A percentile compares a stretch with the other conserved stretches of the same genome.
Evolutionary conservation across 2,329 filamentous ascomycete species (phyloP).

Genomic region (Colletotrichum magnum): DNA sequence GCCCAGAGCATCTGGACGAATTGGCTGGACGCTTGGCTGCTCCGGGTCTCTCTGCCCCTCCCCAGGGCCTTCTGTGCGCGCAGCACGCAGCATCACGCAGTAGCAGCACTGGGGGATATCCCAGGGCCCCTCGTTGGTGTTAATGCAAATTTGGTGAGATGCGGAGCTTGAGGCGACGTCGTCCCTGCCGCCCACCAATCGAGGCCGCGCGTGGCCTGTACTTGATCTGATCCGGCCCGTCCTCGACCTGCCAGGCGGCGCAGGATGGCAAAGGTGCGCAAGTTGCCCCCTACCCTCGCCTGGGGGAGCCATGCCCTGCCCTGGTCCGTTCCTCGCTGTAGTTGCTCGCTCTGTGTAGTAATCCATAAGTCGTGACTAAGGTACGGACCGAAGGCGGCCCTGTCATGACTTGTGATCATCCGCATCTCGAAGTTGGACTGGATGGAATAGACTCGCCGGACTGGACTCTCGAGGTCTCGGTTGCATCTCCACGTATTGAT

Average conservation of each 20-base stretch:
- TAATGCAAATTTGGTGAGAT: constrained; percentile 36
- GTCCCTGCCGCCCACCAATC: constrained; percentile 32
- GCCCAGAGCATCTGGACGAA: constrained; percentile 36
- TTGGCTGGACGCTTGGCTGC: constrained; percentile 25
- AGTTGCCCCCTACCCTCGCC: constrained; percentile 34
- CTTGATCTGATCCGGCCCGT: constrained; percentile 30
- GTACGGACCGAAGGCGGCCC: constrained; percentile 20
- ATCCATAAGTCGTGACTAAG: constrained; percentile 11
- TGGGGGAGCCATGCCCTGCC: constrained; percentile 27
- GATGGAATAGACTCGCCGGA: too few species aligned
- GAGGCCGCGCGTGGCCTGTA: constrained; percentile 13
- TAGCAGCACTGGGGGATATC: constrained; percentile 1
- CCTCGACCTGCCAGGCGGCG: constrained; percentile 29
- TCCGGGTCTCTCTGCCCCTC: constrained; percentile 23
- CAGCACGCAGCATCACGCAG: constrained; percentile 5
- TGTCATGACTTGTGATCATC: constrained; percentile 18
- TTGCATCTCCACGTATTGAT: too few species aligned
- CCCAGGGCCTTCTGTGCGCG: constrained; percentile 10
- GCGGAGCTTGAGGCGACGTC: constrained; percentile 36
- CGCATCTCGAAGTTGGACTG: too few species aligned
- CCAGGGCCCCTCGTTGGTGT: constrained; percentile 7
- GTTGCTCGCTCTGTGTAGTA: not conserved
- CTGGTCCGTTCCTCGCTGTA: constrained; percentile 7
- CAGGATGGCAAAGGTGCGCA: constrained; percentile 33
- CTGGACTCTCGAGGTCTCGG: not conserved